phyloP scores from a whole-genome alignment of 495 filamentous ascomycete species.

The Glarea lozoyensis region DNA sequence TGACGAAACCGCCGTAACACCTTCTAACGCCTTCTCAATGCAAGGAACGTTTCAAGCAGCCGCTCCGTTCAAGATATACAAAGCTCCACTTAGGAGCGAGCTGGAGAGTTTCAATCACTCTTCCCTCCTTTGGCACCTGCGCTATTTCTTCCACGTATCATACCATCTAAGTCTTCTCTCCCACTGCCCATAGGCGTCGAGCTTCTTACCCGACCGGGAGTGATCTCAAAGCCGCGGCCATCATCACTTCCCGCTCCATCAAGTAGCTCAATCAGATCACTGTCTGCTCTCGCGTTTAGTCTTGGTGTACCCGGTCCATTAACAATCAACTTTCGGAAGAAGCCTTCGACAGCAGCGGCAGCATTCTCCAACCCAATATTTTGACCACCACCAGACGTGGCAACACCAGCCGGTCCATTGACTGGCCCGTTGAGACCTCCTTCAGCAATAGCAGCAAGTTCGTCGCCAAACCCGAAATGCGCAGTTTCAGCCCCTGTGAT shows the following conservation, averaged over 20 bases:
- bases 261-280: slow-evolving; percentile 79
- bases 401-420: slow-evolving; percentile 20
- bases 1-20: too few species aligned
- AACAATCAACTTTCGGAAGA: slow-evolving; percentile 72
- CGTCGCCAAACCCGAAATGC: slow-evolving; percentile 36
- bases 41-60: too few species aligned
- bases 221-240: slow-evolving; percentile 25
- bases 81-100: too few species aligned
- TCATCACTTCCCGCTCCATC: slow-evolving; percentile 49
- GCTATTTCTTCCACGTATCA: slow-evolving; percentile 6
- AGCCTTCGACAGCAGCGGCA: slow-evolving; percentile 77
- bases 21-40: too few species aligned
- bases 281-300: slow-evolving; percentile 26
- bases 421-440: slow-evolving; percentile 32
- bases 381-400: slow-evolving; percentile 16
- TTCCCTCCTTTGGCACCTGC: slow-evolving; percentile 15
- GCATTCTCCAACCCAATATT: slow-evolving; percentile 63
- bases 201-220: slow-evolving; percentile 5
- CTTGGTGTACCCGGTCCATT: slow-evolving; percentile 43
- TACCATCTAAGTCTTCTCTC: slow-evolving; percentile 14
- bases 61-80: too few species aligned
- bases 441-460: slow-evolving; percentile 37
- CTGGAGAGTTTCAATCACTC: slow-evolving; percentile 22
- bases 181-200: slow-evolving; percentile 9
- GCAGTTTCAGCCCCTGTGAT: slow-evolving; percentile 37